Evolutionary conservation across 1,284 basidiomycete species (phyloP).

Genomic region (Anthracocystis setariae): DNA sequence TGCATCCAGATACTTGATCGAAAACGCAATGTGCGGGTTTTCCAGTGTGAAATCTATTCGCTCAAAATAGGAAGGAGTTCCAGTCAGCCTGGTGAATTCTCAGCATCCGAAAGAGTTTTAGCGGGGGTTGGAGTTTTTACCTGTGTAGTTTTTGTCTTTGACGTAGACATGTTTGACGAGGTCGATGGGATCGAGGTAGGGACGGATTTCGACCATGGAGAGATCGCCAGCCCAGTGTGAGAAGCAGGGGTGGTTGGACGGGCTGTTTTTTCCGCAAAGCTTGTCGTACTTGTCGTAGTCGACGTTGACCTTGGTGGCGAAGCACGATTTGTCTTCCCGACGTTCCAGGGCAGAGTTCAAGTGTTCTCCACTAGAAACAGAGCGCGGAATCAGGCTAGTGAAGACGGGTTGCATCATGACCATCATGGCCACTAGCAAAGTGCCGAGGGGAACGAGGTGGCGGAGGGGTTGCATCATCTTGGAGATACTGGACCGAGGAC

Average conservation of each 20-base stretch:
- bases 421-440: background rate
- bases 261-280: background rate
- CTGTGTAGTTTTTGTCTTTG: background rate
- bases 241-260: background rate
- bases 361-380: background rate
- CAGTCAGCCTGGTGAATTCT: too few relatives aligned
- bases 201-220: background rate
- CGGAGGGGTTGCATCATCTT: background rate
- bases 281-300: background rate
- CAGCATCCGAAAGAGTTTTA: too few relatives aligned
- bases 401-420: background rate
- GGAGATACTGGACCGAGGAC: too few relatives aligned
- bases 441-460: background rate
- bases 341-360: background rate
- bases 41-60: conserved; percentile 5
- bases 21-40: background rate
- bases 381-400: background rate
- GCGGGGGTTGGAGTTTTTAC: too few relatives aligned
- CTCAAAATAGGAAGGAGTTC: too few relatives aligned
- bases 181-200: background rate
- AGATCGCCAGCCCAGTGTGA: background rate
- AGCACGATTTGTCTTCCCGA: background rate
- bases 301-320: background rate
- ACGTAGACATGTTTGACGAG: background rate
- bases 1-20: background rate